Evolutionary conservation across 768 basidiomycete species (phyloP), one percentile per base, ranked within the genome.

Genomic region (Suillus lakei): DNA sequence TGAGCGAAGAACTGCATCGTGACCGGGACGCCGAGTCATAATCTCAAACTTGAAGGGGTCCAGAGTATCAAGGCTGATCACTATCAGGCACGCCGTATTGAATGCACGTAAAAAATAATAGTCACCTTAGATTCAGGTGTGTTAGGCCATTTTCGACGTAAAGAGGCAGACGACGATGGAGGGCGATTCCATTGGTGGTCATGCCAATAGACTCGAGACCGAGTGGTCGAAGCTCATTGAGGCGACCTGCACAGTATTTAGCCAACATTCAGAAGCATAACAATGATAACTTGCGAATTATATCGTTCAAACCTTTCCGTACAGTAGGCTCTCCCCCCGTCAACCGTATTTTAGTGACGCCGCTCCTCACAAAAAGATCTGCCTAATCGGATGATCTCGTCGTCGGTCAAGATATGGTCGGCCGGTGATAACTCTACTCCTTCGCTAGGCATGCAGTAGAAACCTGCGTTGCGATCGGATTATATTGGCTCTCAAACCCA

Each of bases 261-360:
- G 53, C 66, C 48, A 41, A 60, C 7, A 36, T 46, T 34, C 8
- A 43, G 43, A 62, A 28, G 21, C 28, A 62, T 28, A 60, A 28
- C 28, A 38, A 12, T 10, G 48, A 61, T n/a, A 38, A 76, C 80
- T 66, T 69, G 91, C 93, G 77, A 46, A 96, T 85, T 61, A 96
- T 84, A 23, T 88, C 85, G 13, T 82, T 78, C 30, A 95, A 82
- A 7, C 88, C 92, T 75, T 88, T 93, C 55, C 95, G 83, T 36
- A 96, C 83, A 0, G 91, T 95, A 1, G 95, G 95, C 71, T 96
- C 95, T 34, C 96, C 93, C 2, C 93, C 95, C 0, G 95, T 96
- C 51, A 97, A 76, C 8, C 95, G 81, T 67, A 97, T 95, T 77
- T 97, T 97, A 34, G 85, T 91, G 38, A 97, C 90, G 5, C 95